A percentile compares a stretch with the other conserved stretches of the same genome.
These are phyloP conservation scores for Rhinocladiella similis DNA, from an alignment of 2,329 filamentous ascomycete species.

Conservation along the genomic window DNA sequence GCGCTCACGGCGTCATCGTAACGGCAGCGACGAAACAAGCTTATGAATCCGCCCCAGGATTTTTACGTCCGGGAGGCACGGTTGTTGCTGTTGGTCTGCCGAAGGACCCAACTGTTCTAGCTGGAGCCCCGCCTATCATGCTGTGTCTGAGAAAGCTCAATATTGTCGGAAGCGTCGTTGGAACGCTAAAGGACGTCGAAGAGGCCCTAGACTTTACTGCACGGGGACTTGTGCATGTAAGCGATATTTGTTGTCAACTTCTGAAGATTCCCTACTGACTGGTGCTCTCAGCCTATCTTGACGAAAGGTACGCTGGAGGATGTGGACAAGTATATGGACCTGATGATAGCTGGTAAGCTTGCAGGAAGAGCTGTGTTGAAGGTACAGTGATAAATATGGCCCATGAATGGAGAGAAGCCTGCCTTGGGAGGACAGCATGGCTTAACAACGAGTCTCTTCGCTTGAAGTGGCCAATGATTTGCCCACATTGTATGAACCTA, in stretches of 20 bases:
- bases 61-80: conserved; percentile 39
- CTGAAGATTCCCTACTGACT: background rate
- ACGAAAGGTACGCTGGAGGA: conserved; percentile 28
- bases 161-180: conserved; percentile 44
- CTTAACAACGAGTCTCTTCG: too few relatives aligned
- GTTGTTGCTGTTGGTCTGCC: conserved; percentile 41
- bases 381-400: conserved; percentile 26
- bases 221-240: conserved; percentile 39
- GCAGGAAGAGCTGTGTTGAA: conserved; percentile 45
- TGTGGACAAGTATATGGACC: conserved; percentile 36
- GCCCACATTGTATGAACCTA: too few relatives aligned
- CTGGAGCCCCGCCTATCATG: conserved; percentile 40
- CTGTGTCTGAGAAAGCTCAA: conserved; percentile 44
- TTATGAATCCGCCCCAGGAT: conserved; percentile 35
- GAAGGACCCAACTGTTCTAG: conserved; percentile 35
- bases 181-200: conserved; percentile 47
- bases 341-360: conserved; percentile 42
- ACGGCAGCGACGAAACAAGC: conserved; percentile 39
- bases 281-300: conserved; percentile 22
- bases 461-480: too few relatives aligned
- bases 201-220: conserved; percentile 48
- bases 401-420: background rate
- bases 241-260: background rate
- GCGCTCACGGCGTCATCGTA: conserved; percentile 41
- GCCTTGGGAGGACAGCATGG: too few relatives aligned